Evolutionary conservation across 768 basidiomycete species (phyloP).

Genomic region (Phallus indusiatus): DNA sequence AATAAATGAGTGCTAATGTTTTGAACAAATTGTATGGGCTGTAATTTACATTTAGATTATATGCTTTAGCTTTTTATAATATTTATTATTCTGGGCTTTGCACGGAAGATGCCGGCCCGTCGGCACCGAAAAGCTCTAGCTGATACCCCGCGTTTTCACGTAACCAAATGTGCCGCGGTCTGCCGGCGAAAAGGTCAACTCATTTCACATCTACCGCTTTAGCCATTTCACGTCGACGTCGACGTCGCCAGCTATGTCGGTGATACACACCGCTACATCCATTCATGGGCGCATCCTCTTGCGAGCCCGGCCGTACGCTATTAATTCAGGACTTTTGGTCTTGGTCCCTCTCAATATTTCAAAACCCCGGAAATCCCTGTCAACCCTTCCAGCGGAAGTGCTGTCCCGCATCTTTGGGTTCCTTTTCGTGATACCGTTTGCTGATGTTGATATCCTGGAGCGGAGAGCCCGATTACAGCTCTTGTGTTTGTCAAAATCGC

Average conservation of each 20-base stretch:
- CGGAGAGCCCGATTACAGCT: conserved; percentile 15
- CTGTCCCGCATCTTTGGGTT: conserved; percentile 55
- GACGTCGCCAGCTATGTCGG: neutral
- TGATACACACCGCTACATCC: neutral
- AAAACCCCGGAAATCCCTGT: conserved; percentile 32
- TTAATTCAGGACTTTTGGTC: conserved; percentile 45
- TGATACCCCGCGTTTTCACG: too few relatives aligned
- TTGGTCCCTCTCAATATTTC: conserved; percentile 44
- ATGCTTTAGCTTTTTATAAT: too few relatives aligned
- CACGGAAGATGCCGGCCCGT: too few relatives aligned
- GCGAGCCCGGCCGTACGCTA: conserved; percentile 58
- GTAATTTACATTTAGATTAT: too few relatives aligned
- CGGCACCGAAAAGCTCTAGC: too few relatives aligned
- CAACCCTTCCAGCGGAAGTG: conserved; percentile 53
- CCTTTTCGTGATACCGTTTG: conserved; percentile 18
- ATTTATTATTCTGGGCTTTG: too few relatives aligned
- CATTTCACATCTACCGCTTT: neutral
- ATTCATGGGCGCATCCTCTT: conserved; percentile 33
- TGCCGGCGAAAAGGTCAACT: neutral
- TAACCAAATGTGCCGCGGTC: too few relatives aligned
- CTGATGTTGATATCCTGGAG: neutral
- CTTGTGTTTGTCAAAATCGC: conserved; percentile 30
- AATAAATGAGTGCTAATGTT: neutral
- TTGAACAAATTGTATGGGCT: neutral
- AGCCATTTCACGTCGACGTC: neutral